Evolutionary conservation across 1,284 basidiomycete genomes (phyloP).

Genomic region (Marasmius sp.): DNA sequence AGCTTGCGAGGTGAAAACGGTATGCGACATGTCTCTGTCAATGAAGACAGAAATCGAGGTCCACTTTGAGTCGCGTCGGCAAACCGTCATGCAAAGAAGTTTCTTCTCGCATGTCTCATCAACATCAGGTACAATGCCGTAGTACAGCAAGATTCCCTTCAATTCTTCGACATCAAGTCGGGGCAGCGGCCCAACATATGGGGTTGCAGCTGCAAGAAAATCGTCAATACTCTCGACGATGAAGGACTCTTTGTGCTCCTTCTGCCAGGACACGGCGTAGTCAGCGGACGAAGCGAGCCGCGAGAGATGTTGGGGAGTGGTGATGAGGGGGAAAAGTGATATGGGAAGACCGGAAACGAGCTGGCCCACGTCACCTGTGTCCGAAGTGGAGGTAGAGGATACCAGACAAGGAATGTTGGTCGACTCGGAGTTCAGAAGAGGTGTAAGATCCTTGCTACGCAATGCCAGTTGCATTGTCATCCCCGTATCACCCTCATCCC

Average conservation of each 20-base stretch:
- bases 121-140: neutral
- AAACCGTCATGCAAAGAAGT: neutral
- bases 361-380: too few relatives aligned
- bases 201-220: neutral
- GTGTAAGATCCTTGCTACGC: neutral
- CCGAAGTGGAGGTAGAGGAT: too few relatives aligned
- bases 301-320: too few relatives aligned
- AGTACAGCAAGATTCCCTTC: neutral
- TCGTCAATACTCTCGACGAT: neutral
- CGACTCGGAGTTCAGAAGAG: neutral
- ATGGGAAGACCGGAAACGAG: too few relatives aligned
- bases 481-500: neutral
- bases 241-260: neutral
- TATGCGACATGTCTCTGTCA: too few relatives aligned
- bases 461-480: neutral
- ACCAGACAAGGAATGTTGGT: neutral
- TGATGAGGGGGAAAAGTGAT: too few relatives aligned
- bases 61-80: neutral
- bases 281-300: neutral
- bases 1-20: too few relatives aligned
- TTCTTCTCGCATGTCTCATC: neutral
- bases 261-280: neutral
- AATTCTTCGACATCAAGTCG: neutral
- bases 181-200: neutral
- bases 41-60: too few relatives aligned